Percentiles rank a stretch among this genome's conserved stretches.
These are phyloP conservation scores for Purshia tridentata DNA, from an alignment of 306 rosid species.

Conservation along the genomic window DNA sequence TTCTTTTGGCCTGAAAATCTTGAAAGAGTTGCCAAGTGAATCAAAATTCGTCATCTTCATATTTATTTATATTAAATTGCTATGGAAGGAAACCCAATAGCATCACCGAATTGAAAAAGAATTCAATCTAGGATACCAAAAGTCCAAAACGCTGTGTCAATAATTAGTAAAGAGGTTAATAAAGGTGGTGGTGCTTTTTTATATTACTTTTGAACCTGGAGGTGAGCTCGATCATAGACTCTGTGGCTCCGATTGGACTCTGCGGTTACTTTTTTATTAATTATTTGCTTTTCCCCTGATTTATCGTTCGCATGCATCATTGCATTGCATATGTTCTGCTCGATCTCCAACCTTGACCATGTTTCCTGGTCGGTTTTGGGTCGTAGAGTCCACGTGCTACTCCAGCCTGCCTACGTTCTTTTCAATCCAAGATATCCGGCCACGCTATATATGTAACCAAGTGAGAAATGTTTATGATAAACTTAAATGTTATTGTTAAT, in stretches of 20 bases:
- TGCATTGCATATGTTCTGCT: not conserved
- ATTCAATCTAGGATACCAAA: not conserved
- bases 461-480: too few species aligned
- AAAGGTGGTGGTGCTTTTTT: not conserved
- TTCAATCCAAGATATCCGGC: too few species aligned
- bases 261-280: not conserved
- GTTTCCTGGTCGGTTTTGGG: constrained; percentile 2
- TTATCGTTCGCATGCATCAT: not conserved
- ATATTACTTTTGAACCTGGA: too few species aligned
- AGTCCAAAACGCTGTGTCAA: not conserved
- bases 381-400: not conserved
- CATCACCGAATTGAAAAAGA: not conserved
- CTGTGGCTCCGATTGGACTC: not conserved
- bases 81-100: not conserved
- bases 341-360: not conserved
- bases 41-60: not conserved
- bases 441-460: too few species aligned
- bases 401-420: not conserved
- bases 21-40: not conserved
- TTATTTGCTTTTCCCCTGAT: not conserved
- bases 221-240: not conserved
- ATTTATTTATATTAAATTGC: not conserved
- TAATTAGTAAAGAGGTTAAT: not conserved
- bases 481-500: too few species aligned
- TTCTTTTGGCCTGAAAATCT: not conserved